Evolutionary conservation across 2,329 filamentous ascomycete species (phyloP).

Genomic region (Plenodomus tracheiphilus): DNA sequence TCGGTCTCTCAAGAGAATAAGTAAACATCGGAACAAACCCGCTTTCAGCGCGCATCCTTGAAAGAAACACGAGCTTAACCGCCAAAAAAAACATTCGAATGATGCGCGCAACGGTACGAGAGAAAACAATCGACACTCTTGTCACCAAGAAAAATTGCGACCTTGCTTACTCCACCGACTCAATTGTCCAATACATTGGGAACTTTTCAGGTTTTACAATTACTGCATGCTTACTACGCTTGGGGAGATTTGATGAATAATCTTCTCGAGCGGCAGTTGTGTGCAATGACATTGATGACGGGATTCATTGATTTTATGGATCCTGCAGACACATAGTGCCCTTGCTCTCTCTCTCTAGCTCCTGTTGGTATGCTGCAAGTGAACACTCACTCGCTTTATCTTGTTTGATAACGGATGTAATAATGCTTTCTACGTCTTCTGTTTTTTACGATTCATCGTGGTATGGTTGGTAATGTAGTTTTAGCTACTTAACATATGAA

Average conservation of each 20-base stretch:
- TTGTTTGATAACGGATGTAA: background rate
- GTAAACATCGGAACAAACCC: background rate
- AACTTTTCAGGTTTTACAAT: background rate
- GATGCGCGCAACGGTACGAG: background rate
- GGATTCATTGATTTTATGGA: background rate
- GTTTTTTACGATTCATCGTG: background rate
- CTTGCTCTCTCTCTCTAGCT: background rate
- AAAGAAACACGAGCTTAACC: too few species aligned
- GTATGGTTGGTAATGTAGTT: background rate
- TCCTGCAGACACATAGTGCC: background rate
- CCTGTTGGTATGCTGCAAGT: too few species aligned
- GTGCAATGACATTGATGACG: background rate
- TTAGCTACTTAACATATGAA: background rate
- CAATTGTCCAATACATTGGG: background rate
- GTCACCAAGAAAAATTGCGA: background rate
- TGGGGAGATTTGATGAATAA: background rate
- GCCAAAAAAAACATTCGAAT: background rate
- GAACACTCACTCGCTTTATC: background rate
- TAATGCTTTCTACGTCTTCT: background rate
- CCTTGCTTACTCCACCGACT: background rate
- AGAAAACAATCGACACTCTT: background rate
- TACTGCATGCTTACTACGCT: background rate
- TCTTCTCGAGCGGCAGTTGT: background rate
- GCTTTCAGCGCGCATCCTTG: background rate
- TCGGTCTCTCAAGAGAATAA: background rate